Evolutionary conservation across 306 rosid genomes (phyloP).

Genomic region (Hippophae rhamnoides): DNA sequence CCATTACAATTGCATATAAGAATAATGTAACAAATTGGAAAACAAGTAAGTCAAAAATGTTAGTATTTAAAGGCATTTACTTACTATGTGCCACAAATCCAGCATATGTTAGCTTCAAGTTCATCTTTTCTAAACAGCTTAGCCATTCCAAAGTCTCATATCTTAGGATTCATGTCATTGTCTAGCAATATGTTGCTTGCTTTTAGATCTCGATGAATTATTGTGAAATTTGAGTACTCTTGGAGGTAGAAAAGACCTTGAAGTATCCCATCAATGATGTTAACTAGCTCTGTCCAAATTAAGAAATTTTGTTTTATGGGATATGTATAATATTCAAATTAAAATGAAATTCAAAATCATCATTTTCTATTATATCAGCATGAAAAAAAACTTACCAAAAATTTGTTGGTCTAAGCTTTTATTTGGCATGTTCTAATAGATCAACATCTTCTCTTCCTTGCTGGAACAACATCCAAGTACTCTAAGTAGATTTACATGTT

Average conservation of each 20-base stretch:
- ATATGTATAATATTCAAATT: slow-evolving; percentile 28
- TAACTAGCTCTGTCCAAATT: slow-evolving; percentile 42
- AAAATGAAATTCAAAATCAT: not conserved
- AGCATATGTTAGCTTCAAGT: slow-evolving; percentile 47
- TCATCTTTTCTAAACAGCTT: slow-evolving; percentile 46
- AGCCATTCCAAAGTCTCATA: slow-evolving; percentile 67
- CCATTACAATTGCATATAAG: slow-evolving; percentile 32
- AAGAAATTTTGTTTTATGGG: slow-evolving; percentile 21
- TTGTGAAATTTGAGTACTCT: slow-evolving; percentile 61
- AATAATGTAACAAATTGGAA: not conserved
- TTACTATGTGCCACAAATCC: slow-evolving; percentile 57
- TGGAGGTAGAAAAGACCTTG: slow-evolving; percentile 77
- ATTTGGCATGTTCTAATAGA: slow-evolving; percentile 44
- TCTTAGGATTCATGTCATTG: slow-evolving; percentile 44
- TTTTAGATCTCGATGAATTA: slow-evolving; percentile 60
- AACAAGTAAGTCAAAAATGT: not conserved
- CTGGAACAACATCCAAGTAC: slow-evolving; percentile 33
- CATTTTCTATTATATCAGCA: not conserved
- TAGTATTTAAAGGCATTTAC: slow-evolving; percentile 7
- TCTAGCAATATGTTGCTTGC: slow-evolving; percentile 51
- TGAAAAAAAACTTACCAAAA: slow-evolving; percentile 21
- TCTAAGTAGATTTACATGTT: slow-evolving; percentile 39
- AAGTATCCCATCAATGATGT: slow-evolving; percentile 50
- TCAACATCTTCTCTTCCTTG: slow-evolving; percentile 30
- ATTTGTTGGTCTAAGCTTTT: slow-evolving; percentile 33